A percentile compares a stretch with the other conserved stretches of the same genome.
These are phyloP conservation scores for Fagopyrum homotropicum DNA, from an alignment of 148 eudicot genomes.

Conservation along the genomic window DNA sequence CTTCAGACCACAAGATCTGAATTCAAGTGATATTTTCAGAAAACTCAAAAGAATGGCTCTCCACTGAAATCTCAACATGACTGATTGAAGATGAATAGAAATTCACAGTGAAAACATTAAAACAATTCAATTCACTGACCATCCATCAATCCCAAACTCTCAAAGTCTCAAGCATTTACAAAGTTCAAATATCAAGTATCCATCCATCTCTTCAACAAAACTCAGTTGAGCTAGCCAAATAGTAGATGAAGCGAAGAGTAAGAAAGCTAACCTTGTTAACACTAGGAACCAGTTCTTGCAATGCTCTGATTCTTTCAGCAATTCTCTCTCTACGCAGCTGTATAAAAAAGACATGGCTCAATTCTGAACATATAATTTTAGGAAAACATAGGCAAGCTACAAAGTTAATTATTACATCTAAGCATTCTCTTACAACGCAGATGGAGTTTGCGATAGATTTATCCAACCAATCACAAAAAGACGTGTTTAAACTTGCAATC, in stretches of 20 bases:
- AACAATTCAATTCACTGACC: background rate
- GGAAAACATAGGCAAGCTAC: background rate
- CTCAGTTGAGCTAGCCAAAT: background rate
- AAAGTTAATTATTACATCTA: background rate
- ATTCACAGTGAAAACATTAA: background rate
- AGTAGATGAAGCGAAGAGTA: background rate
- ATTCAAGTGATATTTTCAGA: background rate
- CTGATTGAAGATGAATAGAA: background rate
- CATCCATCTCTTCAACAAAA: background rate
- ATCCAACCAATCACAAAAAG: background rate
- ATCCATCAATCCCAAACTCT: background rate
- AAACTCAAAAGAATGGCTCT: background rate
- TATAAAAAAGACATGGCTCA: background rate
- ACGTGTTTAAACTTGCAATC: conserved; percentile 8
- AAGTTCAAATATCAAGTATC: background rate
- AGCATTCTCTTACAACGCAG: background rate
- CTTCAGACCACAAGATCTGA: background rate
- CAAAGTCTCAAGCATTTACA: background rate
- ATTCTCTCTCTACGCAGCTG: conserved; percentile 75
- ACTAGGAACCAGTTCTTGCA: conserved; percentile 79
- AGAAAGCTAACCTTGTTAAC: conserved; percentile 52
- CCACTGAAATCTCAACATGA: background rate
- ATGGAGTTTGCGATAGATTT: background rate
- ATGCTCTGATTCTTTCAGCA: conserved; percentile 70
- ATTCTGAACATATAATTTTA: background rate